Conservation (phyloP, 768 basidiomycete species). For the Scleroderma citrinum region DNA sequence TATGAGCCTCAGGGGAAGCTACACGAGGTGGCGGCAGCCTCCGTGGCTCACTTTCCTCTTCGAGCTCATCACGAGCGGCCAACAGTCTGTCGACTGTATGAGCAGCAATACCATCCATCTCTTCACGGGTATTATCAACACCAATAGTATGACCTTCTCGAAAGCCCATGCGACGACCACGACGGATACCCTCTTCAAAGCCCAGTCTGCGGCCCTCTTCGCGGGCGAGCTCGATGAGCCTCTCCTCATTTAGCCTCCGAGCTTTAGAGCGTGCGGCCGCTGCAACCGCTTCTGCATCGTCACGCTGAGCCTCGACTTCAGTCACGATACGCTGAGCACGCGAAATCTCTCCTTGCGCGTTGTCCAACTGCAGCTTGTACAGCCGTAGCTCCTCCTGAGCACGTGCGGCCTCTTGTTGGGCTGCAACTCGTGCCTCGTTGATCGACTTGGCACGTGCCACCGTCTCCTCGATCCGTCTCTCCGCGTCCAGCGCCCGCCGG, state of each 20-base stretch:
- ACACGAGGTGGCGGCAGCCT: constrained; percentile 9
- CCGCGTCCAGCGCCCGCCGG: constrained; percentile 31
- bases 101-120: constrained; percentile 15
- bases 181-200: constrained; percentile 44
- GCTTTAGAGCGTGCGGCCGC: constrained; percentile 39
- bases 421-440: constrained; percentile 27
- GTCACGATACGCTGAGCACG: constrained; percentile 49
- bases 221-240: constrained; percentile 42
- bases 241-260: constrained; percentile 41
- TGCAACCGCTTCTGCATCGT: constrained; percentile 44
- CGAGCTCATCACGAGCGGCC: constrained; percentile 16
- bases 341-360: constrained; percentile 54
- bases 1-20: constrained; percentile 22
- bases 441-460: constrained; percentile 24
- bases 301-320: constrained; percentile 41
- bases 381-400: constrained; percentile 45
- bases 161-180: constrained; percentile 27
- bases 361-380: constrained; percentile 53
- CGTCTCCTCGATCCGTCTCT: constrained; percentile 27
- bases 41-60: constrained; percentile 17
- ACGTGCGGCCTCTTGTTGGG: constrained; percentile 24
- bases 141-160: constrained; percentile 20
- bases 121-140: constrained; percentile 8
- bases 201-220: constrained; percentile 51
- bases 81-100: constrained; percentile 19